phyloP scores from a whole-genome alignment of 179 eudicot species.

The Silene coronaria region DNA sequence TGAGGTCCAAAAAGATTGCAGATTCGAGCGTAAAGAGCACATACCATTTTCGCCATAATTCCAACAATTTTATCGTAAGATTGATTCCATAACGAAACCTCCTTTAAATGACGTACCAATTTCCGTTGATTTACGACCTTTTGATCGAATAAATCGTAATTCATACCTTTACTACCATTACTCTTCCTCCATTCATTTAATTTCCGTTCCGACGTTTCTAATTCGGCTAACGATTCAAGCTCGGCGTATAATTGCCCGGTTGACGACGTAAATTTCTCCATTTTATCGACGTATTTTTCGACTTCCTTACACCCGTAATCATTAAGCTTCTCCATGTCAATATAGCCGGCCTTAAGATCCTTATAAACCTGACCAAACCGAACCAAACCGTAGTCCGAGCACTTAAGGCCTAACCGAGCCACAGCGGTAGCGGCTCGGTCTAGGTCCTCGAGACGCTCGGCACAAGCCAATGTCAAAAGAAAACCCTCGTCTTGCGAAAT shows the following conservation, averaged over 20 bases:
- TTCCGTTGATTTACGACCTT: conserved; percentile 50
- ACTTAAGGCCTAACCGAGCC: conserved; percentile 46
- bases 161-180: conserved; percentile 6
- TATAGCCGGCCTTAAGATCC: conserved; percentile 50
- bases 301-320: conserved; percentile 42
- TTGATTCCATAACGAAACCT: conserved; percentile 56
- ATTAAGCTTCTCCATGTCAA: conserved; percentile 35
- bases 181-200: conserved; percentile 36
- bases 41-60: conserved; percentile 46
- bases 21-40: conserved; percentile 46
- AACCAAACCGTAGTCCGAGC: conserved; percentile 41
- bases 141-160: conserved; percentile 38
- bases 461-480: conserved; percentile 60
- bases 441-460: conserved; percentile 79
- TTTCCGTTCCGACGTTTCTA: conserved; percentile 52
- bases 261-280: conserved; percentile 43
- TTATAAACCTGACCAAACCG: conserved; percentile 43
- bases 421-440: conserved; percentile 55
- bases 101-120: conserved; percentile 43
- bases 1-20: conserved; percentile 47
- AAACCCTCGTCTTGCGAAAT: conserved; percentile 51
- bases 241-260: conserved; percentile 45
- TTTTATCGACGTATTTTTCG: conserved; percentile 41
- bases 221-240: conserved; percentile 42
- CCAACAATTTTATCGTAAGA: conserved; percentile 49